These are phyloP conservation scores for Malus hybrid DNA, from an alignment of 331 rosid species.

Conservation along the genomic window DNA sequence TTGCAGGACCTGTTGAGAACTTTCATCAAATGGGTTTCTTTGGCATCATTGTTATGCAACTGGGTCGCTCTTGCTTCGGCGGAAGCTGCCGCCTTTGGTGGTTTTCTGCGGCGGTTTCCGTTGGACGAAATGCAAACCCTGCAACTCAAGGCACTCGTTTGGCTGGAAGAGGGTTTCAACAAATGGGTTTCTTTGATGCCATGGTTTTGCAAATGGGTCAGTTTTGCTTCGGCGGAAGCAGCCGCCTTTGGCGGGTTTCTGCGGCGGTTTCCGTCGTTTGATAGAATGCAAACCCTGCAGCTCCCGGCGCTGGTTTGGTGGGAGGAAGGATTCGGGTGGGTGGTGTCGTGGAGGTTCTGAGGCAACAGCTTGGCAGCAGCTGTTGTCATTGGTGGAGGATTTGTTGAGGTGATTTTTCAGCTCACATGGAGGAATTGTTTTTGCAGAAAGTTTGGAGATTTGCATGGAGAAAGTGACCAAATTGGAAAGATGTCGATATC, in stretches of 20 bases:
- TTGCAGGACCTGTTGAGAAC: constrained; percentile 57
- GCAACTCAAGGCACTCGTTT: constrained; percentile 23
- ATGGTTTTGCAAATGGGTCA: constrained; percentile 15
- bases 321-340: constrained; percentile 24
- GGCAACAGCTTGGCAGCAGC: constrained; percentile 56
- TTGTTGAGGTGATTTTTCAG: neutral
- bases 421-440: constrained; percentile 16
- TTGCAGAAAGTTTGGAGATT: constrained; percentile 3
- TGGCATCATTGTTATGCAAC: constrained; percentile 18
- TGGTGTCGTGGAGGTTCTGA: constrained; percentile 30
- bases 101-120: constrained; percentile 20
- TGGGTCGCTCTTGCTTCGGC: constrained; percentile 23
- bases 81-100: constrained; percentile 14
- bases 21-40: constrained; percentile 51
- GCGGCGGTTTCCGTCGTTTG: constrained; percentile 18
- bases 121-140: constrained; percentile 24
- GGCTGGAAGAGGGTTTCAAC: constrained; percentile 34
- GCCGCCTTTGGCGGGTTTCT: constrained; percentile 11
- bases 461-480: neutral
- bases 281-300: constrained; percentile 27
- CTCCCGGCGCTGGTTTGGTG: constrained; percentile 16
- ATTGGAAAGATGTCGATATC: neutral
- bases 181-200: constrained; percentile 49
- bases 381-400: constrained; percentile 38
- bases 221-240: constrained; percentile 25